phyloP scores from a whole-genome alignment of 179 eudicot species.

The Spergularia azorica region DNA sequence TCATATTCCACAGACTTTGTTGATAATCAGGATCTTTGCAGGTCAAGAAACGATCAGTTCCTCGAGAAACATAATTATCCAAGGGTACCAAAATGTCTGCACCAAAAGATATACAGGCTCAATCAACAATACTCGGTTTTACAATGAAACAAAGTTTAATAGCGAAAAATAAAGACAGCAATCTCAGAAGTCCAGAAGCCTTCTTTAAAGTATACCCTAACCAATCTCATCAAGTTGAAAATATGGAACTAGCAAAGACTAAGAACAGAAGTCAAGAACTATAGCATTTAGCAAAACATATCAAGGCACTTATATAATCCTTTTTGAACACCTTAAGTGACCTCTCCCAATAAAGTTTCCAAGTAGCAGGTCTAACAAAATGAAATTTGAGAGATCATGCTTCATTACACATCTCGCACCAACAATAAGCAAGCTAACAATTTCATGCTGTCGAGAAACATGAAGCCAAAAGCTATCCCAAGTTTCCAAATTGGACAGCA shows the following conservation, averaged over 20 bases:
- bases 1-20: slow-evolving; percentile 93
- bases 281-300: background rate
- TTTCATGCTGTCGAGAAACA: too few relatives aligned
- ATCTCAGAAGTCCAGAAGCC: background rate
- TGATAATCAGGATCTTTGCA: slow-evolving; percentile 98
- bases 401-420: background rate
- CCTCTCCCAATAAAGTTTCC: background rate
- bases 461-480: too few relatives aligned
- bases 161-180: background rate
- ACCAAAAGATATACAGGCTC: slow-evolving; percentile 15
- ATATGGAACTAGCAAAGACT: background rate
- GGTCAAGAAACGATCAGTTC: slow-evolving; percentile 81
- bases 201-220: background rate
- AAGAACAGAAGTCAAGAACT: background rate
- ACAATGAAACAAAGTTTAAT: background rate
- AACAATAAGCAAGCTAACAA: too few relatives aligned
- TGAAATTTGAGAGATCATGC: background rate
- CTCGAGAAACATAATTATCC: slow-evolving; percentile 92
- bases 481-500: too few relatives aligned
- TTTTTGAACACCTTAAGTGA: background rate
- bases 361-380: background rate
- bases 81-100: slow-evolving; percentile 92
- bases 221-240: background rate
- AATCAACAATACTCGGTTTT: background rate
- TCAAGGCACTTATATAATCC: background rate